Conservation (phyloP, 768 basidiomycete species). For the Auricularia heimuer region DNA sequence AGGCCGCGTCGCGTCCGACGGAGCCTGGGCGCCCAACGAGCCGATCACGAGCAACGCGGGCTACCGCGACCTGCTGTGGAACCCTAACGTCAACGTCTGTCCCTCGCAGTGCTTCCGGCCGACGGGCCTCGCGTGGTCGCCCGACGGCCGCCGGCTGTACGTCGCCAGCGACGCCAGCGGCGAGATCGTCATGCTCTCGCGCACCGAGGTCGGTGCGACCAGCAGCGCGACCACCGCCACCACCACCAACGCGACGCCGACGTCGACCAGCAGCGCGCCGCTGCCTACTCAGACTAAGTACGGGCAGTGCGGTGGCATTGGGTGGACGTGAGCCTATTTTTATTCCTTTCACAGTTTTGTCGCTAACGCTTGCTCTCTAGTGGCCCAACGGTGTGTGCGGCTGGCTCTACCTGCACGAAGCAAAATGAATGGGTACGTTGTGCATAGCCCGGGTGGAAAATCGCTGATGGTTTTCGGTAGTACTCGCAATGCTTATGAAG, state of each 20-base stretch:
- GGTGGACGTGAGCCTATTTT: background rate
- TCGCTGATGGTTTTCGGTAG: background rate
- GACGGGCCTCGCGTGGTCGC: conserved; percentile 1
- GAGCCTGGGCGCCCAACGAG: background rate
- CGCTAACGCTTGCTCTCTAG: too few relatives aligned
- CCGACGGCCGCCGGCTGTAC: background rate
- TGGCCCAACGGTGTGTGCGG: background rate
- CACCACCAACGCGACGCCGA: background rate
- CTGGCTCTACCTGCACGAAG: background rate
- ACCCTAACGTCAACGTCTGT: background rate
- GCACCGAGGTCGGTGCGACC: background rate
- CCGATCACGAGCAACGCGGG: background rate
- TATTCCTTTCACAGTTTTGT: too few relatives aligned
- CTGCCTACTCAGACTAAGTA: background rate
- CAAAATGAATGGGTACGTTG: background rate
- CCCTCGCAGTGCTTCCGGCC: conserved; percentile 7
- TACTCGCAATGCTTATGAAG: background rate
- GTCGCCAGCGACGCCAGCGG: background rate
- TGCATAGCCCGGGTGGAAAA: background rate
- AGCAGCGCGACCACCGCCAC: background rate
- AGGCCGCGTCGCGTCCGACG: background rate
- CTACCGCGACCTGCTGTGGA: conserved; percentile 3
- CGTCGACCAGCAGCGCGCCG: background rate
- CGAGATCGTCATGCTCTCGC: background rate
- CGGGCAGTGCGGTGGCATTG: background rate